phyloP scores from a whole-genome alignment of 768 basidiomycete species.

The Podaxis sp. region DNA sequence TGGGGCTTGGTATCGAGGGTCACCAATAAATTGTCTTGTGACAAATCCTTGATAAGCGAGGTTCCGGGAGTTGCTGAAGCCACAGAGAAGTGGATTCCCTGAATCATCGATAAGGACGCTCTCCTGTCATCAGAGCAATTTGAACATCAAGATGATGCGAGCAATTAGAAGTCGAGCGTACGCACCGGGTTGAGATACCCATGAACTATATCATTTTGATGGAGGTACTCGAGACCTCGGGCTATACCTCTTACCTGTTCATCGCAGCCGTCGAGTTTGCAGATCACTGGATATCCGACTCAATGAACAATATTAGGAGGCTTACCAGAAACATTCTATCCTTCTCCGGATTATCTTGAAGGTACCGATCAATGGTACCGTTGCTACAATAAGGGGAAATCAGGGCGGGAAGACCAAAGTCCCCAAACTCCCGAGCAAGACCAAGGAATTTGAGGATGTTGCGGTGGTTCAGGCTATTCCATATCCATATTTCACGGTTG shows the following conservation, averaged over 20 bases:
- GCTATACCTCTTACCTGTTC: not conserved
- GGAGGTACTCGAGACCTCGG: not conserved
- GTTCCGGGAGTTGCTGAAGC: not conserved
- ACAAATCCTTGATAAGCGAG: not conserved
- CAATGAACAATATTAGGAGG: not conserved
- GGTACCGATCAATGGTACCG: conserved; percentile 8
- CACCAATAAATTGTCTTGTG: not conserved
- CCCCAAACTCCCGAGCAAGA: not conserved
- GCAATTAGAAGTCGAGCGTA: not conserved
- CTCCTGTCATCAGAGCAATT: not conserved
- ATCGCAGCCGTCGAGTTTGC: not conserved
- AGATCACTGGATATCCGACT: not conserved
- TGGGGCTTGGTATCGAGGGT: not conserved
- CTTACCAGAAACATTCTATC: not conserved
- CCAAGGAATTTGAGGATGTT: conserved; percentile 20
- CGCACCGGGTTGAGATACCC: not conserved
- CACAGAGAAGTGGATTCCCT: not conserved
- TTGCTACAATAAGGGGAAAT: conserved; percentile 17
- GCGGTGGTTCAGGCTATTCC: not conserved
- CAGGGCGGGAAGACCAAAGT: conserved; percentile 13
- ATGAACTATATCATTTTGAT: not conserved
- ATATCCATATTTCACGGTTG: not conserved
- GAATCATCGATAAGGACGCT: not conserved
- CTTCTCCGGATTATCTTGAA: conserved; percentile 9
- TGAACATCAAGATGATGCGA: no score